Base-by-base conservation (phyloP, 768 basidiomycete species). In the Trametes gibbosa region DNA sequence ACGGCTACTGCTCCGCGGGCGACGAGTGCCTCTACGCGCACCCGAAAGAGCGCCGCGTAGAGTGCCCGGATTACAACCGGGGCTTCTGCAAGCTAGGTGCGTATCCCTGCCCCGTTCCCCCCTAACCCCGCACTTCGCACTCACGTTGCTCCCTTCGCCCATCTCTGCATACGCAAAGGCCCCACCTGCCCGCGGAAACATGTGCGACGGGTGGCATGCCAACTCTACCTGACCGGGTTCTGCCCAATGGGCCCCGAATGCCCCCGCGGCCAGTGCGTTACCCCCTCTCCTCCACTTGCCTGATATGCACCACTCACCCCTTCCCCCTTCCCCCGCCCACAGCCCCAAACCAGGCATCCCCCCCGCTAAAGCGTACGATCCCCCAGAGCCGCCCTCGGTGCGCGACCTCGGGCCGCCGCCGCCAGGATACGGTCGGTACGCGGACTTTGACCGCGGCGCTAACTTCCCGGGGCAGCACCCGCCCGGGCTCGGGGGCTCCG, bases 21-120 rank as follows among this genome's bases (percentile, higher is more conserved):
- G 95, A 96, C 66, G 95, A 98, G 73, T 99, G 97, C 72, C 78
- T 99, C 65, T 99, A 98, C 72, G 92, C 92, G 16, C 93, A 96
- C 70, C 94, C 93, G 13, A 92, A 94, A 72, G 92, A 95, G 73
- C 82, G 95, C 50, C 83, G 86, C 57, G 85, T 92, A 3, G 95
- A 96, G 69, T 99, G 97, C 70, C 94, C 94, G 39, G 94, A 97
- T 72, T 99, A 95, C 72, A 89, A 89, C 64, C 80, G 96, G 61
- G 97, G 97, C 0, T 99, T 98, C 71, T 99, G 97, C 73, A 90
- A 87, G 72, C 79, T 95, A 58, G 95, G 95, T 95, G 59, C 58
- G 84, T 76, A n/a, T n/a, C n/a, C n/a, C 52, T 59, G 50, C 41
- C 37, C 40, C n/a, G 39, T 37, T 32, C 24, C 45, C 29, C 21